Evolutionary conservation across 305 asterid species (phyloP).

Genomic region (Rubia peregrina): DNA sequence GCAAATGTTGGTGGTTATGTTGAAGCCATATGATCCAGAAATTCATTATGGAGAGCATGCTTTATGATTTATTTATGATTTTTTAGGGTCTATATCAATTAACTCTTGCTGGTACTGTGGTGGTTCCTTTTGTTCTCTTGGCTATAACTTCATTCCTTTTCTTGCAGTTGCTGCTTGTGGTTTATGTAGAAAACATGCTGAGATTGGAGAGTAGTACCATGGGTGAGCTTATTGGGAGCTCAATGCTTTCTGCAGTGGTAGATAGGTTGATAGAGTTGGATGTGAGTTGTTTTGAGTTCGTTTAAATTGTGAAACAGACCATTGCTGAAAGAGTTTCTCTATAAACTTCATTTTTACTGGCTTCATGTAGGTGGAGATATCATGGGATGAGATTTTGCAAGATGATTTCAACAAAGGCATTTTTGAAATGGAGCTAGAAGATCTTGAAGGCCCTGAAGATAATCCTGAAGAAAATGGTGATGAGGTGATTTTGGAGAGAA

Average conservation of each 20-base stretch:
- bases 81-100: not conserved
- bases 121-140: not conserved
- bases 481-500: slow-evolving; percentile 38
- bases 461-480: slow-evolving; percentile 37
- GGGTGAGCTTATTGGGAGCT: slow-evolving; percentile 63
- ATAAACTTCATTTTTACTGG: slow-evolving; percentile 8
- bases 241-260: slow-evolving; percentile 48
- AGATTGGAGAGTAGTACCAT: slow-evolving; percentile 64
- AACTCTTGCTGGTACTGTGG: not conserved
- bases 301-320: not conserved
- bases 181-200: slow-evolving; percentile 81
- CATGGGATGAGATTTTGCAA: slow-evolving; percentile 75
- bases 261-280: slow-evolving; percentile 79
- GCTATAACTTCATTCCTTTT: slow-evolving; percentile 1
- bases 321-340: slow-evolving; percentile 5
- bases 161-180: slow-evolving; percentile 42
- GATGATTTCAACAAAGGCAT: slow-evolving; percentile 77
- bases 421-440: slow-evolving; percentile 86
- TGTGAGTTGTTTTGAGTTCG: slow-evolving; percentile 41
- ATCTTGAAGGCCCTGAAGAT: slow-evolving; percentile 47
- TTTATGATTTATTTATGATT: not conserved
- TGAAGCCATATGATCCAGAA: not conserved
- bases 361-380: slow-evolving; percentile 55
- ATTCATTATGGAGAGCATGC: not conserved
- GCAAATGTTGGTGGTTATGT: not conserved